Evolutionary conservation across 768 basidiomycete species (phyloP).

Genomic region (Udeniomyces megalosporus): DNA sequence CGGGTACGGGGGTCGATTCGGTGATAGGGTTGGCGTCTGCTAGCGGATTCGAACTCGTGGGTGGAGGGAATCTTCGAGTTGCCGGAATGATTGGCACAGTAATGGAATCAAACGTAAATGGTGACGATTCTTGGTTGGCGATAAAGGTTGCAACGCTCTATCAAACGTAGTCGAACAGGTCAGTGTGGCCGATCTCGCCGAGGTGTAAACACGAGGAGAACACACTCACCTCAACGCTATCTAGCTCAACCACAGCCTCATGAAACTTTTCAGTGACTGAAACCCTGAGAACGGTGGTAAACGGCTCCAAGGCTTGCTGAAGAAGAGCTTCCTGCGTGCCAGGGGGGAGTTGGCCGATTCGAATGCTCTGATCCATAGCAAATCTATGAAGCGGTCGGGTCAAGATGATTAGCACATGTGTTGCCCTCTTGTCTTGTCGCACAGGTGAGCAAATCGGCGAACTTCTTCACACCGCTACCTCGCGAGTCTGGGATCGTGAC

Average conservation of each 20-base stretch:
- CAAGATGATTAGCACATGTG: not conserved
- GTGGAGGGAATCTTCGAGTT: slow-evolving; percentile 2
- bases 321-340: slow-evolving; percentile 76
- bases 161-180: not conserved
- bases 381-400: slow-evolving; percentile 22
- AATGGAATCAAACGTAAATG: not conserved
- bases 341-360: slow-evolving; percentile 55
- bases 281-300: slow-evolving; percentile 47
- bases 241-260: slow-evolving; percentile 34
- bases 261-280: slow-evolving; percentile 48
- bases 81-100: not conserved
- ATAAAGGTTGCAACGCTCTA: slow-evolving; percentile 67
- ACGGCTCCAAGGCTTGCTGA: slow-evolving; percentile 74
- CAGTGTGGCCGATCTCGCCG: not conserved
- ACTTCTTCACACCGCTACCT: slow-evolving; percentile 42
- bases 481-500: slow-evolving; percentile 72
- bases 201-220: slow-evolving; percentile 8
- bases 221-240: slow-evolving; percentile 31
- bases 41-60: too few species aligned
- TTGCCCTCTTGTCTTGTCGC: not conserved
- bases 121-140: slow-evolving; percentile 38
- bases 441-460: too few species aligned
- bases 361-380: slow-evolving; percentile 54
- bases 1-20: not conserved
- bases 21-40: not conserved